These are phyloP conservation scores for Apiotrichum porosum DNA, from an alignment of 1,284 basidiomycete species.

Conservation along the genomic window DNA sequence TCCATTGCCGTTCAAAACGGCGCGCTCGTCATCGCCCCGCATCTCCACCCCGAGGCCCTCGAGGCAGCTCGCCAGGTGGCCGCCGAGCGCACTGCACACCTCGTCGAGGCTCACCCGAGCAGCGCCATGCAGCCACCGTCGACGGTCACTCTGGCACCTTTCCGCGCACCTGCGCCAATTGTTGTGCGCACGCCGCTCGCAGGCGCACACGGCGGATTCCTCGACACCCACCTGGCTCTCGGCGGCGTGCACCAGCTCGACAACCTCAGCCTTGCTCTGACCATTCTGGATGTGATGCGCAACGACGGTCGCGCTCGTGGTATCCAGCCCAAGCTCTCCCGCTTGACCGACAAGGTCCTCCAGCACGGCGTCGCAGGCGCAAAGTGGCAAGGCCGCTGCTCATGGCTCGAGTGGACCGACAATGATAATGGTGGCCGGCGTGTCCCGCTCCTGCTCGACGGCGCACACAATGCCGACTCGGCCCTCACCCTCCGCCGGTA, in stretches of 20 bases:
- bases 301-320: conserved; percentile 46
- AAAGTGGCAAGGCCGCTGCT: conserved; percentile 78
- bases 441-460: conserved; percentile 68
- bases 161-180: conserved; percentile 17
- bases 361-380: conserved; percentile 58
- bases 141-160: conserved; percentile 36
- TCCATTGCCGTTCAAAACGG: conserved; percentile 67
- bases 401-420: conserved; percentile 52
- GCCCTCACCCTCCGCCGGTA: conserved; percentile 66
- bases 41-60: conserved; percentile 58
- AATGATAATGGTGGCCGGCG: background rate
- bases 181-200: conserved; percentile 18
- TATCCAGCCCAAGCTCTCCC: conserved; percentile 34
- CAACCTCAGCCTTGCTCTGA: conserved; percentile 68
- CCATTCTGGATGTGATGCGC: conserved; percentile 62
- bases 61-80: conserved; percentile 51
- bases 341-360: conserved; percentile 55
- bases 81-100: conserved; percentile 27
- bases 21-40: conserved; percentile 70
- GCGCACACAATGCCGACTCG: conserved; percentile 91
- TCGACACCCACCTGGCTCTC: conserved; percentile 53
- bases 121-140: conserved; percentile 3
- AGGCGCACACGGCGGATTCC: background rate
- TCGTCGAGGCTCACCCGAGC: conserved; percentile 22
- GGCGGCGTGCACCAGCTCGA: conserved; percentile 75